Conservation (phyloP, 768 basidiomycete species). For the Tremella yokohamensis region DNA sequence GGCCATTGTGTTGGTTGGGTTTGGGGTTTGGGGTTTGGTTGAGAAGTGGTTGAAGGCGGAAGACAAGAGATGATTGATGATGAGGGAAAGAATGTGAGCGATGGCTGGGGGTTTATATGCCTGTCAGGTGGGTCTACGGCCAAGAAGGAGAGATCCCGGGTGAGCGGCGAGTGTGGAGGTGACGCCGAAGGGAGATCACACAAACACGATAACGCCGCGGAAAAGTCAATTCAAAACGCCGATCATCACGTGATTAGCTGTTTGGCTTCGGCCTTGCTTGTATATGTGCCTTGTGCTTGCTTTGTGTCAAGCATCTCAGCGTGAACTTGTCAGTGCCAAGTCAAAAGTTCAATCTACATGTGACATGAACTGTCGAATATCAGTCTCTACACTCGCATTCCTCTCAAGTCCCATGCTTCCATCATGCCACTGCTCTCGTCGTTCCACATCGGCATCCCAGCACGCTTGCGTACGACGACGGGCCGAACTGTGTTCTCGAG, state of each 20-base stretch:
- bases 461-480: not conserved
- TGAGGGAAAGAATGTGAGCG: conserved; percentile 14
- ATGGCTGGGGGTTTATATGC: conserved; percentile 24
- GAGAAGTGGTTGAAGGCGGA: conserved; percentile 11
- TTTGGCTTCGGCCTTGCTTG: not conserved
- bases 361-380: too few species aligned
- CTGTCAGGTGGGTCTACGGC: not conserved
- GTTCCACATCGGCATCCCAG: not conserved
- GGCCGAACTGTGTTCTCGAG: not conserved
- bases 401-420: conserved; percentile 4
- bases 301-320: not conserved
- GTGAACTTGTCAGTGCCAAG: too few species aligned
- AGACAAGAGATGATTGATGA: conserved; percentile 16
- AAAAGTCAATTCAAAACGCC: conserved; percentile 8
- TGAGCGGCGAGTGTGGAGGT: too few species aligned
- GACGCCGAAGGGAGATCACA: not conserved
- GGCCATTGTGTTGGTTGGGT: conserved; percentile 47
- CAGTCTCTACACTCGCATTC: not conserved
- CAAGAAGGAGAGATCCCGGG: too few species aligned
- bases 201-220: conserved; percentile 7
- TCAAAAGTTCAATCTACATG: too few species aligned
- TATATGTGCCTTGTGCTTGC: not conserved
- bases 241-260: conserved; percentile 19
- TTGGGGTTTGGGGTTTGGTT: conserved; percentile 12
- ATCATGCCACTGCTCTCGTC: not conserved